Conservation (phyloP, 1,284 basidiomycete species). For the Marasmius fiardii region DNA sequence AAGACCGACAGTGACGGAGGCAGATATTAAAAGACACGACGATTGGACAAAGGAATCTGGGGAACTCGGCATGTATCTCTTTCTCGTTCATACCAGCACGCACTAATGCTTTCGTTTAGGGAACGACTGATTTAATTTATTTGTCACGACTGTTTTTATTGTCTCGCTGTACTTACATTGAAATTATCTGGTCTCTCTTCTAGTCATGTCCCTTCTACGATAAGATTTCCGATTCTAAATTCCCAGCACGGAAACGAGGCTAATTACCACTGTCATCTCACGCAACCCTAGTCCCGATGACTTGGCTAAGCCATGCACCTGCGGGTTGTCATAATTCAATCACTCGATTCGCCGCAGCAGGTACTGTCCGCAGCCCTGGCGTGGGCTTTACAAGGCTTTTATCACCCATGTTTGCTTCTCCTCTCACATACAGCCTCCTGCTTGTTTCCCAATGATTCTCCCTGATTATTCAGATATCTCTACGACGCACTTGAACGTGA, state of each 20-base stretch:
- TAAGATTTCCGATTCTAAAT: too few species aligned
- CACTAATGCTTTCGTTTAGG: background rate
- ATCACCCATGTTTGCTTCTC: background rate
- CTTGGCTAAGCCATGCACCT: too few species aligned
- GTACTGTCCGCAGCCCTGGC: background rate
- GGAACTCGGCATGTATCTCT: background rate
- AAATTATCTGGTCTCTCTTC: background rate
- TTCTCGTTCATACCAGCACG: background rate
- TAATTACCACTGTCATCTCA: too few species aligned
- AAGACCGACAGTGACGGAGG: conserved; percentile 85
- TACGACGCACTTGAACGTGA: background rate
- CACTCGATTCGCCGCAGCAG: background rate
- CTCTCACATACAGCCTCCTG: background rate
- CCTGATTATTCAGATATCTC: background rate
- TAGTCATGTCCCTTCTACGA: background rate
- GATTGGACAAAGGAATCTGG: conserved; percentile 91
- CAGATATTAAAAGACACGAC: conserved; percentile 89
- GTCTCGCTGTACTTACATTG: background rate
- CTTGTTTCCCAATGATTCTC: background rate
- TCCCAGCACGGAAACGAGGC: too few species aligned
- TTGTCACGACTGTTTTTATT: background rate
- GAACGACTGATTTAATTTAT: background rate
- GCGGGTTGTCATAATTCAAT: too few species aligned
- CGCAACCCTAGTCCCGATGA: too few species aligned
- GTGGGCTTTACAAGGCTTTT: background rate